A percentile compares a stretch with the other conserved stretches of the same genome.
Conservation (phyloP, 345 rosid genomes). For the Gynandropsis gynandra region DNA sequence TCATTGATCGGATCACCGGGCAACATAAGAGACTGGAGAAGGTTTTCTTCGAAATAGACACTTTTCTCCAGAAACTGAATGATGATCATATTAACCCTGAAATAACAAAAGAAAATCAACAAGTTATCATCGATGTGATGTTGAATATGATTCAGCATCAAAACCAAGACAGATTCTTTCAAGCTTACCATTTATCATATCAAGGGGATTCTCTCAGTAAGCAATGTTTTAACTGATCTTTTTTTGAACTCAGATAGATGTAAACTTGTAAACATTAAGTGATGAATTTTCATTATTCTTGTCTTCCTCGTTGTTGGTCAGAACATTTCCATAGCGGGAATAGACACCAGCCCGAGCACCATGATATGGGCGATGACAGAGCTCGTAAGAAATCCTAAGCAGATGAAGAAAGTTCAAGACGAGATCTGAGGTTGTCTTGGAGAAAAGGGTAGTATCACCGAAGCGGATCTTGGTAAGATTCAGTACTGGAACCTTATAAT, state of each 20-base stretch:
- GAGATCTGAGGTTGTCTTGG: slow-evolving; percentile 36
- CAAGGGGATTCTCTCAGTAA: slow-evolving; percentile 48
- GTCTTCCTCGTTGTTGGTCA: slow-evolving; percentile 10
- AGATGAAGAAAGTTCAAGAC: slow-evolving; percentile 50
- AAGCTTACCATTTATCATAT: slow-evolving; percentile 32
- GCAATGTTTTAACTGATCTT: background rate
- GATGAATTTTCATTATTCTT: background rate
- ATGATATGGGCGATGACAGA: too few relatives aligned
- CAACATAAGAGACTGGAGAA: slow-evolving; percentile 24
- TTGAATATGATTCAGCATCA: slow-evolving; percentile 21
- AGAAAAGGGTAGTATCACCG: slow-evolving; percentile 23
- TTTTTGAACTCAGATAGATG: too few relatives aligned
- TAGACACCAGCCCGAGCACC: slow-evolving; percentile 35
- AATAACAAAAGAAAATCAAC: slow-evolving; percentile 8
- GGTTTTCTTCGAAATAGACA: slow-evolving; percentile 29
- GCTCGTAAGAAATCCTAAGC: slow-evolving; percentile 32
- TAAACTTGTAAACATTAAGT: background rate
- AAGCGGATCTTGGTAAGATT: slow-evolving; percentile 30
- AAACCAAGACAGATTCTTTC: slow-evolving; percentile 12
- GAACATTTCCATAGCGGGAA: slow-evolving; percentile 43
- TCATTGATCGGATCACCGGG: slow-evolving; percentile 33
- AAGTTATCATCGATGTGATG: slow-evolving; percentile 41
- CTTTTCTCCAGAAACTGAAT: slow-evolving; percentile 30
- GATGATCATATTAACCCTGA: slow-evolving; percentile 37
- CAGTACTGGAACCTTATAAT: slow-evolving; percentile 34